Evolutionary conservation across 2,329 filamentous ascomycete genomes (phyloP), one percentile per base, ranked within the genome.

Genomic region (Trichoderma simmonsii): DNA sequence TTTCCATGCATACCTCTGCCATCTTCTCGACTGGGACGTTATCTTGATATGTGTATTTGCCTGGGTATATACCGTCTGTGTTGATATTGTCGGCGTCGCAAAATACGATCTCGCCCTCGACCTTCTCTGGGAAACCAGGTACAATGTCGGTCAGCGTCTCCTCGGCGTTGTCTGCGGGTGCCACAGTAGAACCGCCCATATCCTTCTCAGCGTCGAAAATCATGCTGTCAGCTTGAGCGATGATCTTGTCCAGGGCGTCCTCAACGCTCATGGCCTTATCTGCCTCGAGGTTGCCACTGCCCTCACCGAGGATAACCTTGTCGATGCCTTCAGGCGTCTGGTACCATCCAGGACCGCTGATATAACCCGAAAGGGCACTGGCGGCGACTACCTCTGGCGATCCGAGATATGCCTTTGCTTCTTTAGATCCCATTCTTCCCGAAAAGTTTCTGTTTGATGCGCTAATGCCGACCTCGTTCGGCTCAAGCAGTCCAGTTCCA

Each of bases 301-400:
- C 93, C 78, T 94, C 90, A 36, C 93, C 93, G 4, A 90, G 86
- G 24, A 90, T 86, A 72, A 91, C 91, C 79, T 93, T 90, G 68
- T 88, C 83, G 48, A 90, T 89, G 63, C 88, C 89, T 68, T 91
- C 89, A 0, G 93, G 92, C 77, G 87, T 87, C 80, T 93, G 80
- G 79, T 97, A 98, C 86, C 87, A 90, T 26, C 92, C 93, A 1
- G 95, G 93, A 0, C 94, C 92, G 11, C 89, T 84, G 48, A 95
- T 94, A 73, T 87, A 87, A 18, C 93, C 93, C 18, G 85, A 77
- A 0, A 98, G 83, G 2, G 95, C 95, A 77, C 93, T 97, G 8
- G 96, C 95, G 6, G 95, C 95, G 1, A 98, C 95, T 3, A 97
- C 91, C 78, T 98, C 95, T 1, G 96, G 95, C 75, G 92, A 95